These are phyloP conservation scores for Ramalina intermedia DNA, from an alignment of 495 filamentous ascomycete species.

Conservation along the genomic window DNA sequence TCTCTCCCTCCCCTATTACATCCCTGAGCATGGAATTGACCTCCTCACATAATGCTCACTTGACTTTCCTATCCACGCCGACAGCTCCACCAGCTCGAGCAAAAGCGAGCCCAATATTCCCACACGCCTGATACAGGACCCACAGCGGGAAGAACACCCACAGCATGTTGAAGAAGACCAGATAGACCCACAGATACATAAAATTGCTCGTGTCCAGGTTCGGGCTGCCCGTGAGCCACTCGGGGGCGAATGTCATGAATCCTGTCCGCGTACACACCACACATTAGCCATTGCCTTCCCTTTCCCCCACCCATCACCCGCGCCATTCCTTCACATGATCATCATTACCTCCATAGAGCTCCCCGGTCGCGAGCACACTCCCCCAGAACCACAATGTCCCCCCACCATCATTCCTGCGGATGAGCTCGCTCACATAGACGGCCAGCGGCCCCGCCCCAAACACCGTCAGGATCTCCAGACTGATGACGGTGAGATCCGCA, in stretches of 20 bases:
- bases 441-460: constrained; percentile 61
- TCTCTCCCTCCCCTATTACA: background rate
- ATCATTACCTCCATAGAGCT: constrained; percentile 66
- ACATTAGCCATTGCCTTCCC: background rate
- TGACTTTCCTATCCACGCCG: background rate
- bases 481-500: constrained; percentile 64
- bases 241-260: constrained; percentile 92
- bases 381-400: constrained; percentile 54
- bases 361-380: constrained; percentile 71
- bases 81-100: constrained; percentile 6
- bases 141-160: constrained; percentile 47
- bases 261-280: constrained; percentile 26
- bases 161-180: constrained; percentile 81
- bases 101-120: constrained; percentile 47
- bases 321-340: background rate
- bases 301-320: background rate
- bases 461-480: constrained; percentile 76
- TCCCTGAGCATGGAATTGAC: background rate
- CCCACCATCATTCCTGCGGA: constrained; percentile 27
- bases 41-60: background rate
- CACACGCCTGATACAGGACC: constrained; percentile 52
- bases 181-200: constrained; percentile 78
- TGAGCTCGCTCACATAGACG: constrained; percentile 50
- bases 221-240: constrained; percentile 68
- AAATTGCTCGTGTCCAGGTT: constrained; percentile 70